Evolutionary conservation across 768 basidiomycete genomes (phyloP).

Genomic region (Tephrocybe sp.): DNA sequence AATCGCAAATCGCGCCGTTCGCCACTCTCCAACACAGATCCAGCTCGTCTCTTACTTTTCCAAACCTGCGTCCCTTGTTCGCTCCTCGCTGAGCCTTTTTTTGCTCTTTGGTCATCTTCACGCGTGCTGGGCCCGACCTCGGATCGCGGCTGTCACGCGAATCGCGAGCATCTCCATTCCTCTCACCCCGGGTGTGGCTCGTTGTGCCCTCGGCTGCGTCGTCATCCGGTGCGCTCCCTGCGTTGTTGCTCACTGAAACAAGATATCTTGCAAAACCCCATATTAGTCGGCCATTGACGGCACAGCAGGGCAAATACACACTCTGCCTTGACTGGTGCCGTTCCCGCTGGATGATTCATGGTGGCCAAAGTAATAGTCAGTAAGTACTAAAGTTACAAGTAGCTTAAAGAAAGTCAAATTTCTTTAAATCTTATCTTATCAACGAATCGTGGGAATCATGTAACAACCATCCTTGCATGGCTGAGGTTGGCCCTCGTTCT

Average conservation of each 20-base stretch:
- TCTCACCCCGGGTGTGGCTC: slow-evolving; percentile 29
- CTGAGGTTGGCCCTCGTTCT: no score
- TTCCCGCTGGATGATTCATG: slow-evolving; percentile 28
- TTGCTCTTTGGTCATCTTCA: slow-evolving; percentile 56
- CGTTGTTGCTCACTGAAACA: slow-evolving; percentile 25
- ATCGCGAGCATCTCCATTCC: slow-evolving; percentile 21
- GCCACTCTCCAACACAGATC: slow-evolving; percentile 85
- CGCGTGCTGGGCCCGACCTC: slow-evolving; percentile 26
- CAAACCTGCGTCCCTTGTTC: slow-evolving; percentile 83
- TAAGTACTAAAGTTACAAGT: no score
- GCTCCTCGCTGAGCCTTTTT: slow-evolving; percentile 76
- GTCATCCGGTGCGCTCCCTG: slow-evolving; percentile 32
- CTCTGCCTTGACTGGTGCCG: slow-evolving; percentile 40
- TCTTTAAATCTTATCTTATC: no score
- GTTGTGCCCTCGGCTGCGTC: slow-evolving; percentile 63
- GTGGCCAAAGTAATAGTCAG: no score
- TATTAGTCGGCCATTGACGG: neutral
- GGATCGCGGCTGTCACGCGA: slow-evolving; percentile 20
- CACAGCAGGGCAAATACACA: slow-evolving; percentile 19
- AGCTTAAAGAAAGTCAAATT: no score
- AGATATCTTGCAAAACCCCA: slow-evolving; percentile 29
- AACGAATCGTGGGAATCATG: no score
- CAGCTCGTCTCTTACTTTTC: slow-evolving; percentile 74
- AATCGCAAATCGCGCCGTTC: slow-evolving; percentile 66
- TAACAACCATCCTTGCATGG: no score